These are phyloP conservation scores for Claviceps sp. DNA, from an alignment of 2,329 filamentous ascomycete genomes.

Conservation along the genomic window DNA sequence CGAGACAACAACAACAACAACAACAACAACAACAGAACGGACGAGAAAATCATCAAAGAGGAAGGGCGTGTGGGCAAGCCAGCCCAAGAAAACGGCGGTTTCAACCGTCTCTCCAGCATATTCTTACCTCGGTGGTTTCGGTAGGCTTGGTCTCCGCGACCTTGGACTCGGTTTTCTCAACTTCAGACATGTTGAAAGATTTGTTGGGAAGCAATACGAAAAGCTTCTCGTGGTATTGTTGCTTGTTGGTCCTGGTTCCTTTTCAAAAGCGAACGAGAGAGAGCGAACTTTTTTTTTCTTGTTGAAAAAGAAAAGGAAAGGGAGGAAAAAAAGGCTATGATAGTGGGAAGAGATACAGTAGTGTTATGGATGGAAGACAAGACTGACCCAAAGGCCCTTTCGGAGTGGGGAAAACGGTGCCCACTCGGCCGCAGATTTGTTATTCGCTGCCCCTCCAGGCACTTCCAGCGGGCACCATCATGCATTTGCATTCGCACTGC, in stretches of 20 bases:
- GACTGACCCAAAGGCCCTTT: not conserved
- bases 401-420: not conserved
- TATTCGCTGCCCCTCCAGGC: constrained; percentile 1
- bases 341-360: not conserved
- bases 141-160: constrained; percentile 1
- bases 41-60: not conserved
- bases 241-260: too few species aligned
- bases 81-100: not conserved
- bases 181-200: constrained; percentile 31
- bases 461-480: too few species aligned
- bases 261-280: too few species aligned
- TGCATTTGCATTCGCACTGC: too few species aligned
- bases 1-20: not conserved
- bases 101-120: not conserved
- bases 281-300: too few species aligned
- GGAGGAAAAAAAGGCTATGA: not conserved
- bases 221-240: not conserved
- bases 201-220: not conserved
- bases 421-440: constrained; percentile 4
- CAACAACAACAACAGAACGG: not conserved
- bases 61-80: not conserved
- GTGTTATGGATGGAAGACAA: not conserved
- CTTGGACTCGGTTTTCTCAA: constrained; percentile 35
- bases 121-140: constrained; percentile 17
- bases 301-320: not conserved